Base-by-base conservation (phyloP, 306 rosid genomes). In the Castanea crenata region DNA sequence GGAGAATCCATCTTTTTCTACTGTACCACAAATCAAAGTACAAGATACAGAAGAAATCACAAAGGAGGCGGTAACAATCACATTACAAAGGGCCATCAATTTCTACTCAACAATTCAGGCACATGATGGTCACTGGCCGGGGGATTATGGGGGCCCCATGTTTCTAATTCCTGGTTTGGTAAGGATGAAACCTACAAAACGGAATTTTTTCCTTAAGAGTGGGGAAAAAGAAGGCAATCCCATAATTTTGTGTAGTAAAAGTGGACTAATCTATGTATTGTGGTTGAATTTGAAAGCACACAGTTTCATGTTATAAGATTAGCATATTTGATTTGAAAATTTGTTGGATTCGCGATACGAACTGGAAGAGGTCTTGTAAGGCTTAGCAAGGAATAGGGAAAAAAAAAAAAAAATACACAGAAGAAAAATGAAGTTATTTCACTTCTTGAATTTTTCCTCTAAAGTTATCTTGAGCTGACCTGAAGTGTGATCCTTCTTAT, bases 131-230 rank as follows among this genome's bases (percentile, higher is more conserved):
- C 98, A 93, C 80, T 93, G 98, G 98, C 85, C 98, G 0, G 98
- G 98, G 58, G 98, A 93, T 85, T 93, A 93, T 83, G 98, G 93
- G 49, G 98, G 97, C 63, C 98, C 98, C 18, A 91, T 93, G 98
- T 93, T 93, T 90, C 93, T 93, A 55, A 19, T 91, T 83, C 98
- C 98, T 67, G 98, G 98, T 71, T 84, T 93, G 91, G 98, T 91
- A 80, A 82, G 80, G n/a, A 15, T 32, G 49, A 49, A 49, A 49
- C 54, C 54, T 49, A 12, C 16, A 3, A 49, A 49, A 11, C 1
- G 0, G 15, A 49, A 10, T 3, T 12, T 49, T 49, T 12, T 49
- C 54, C 54, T 0, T 49, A 49, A 12, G 16, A 12, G 54, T 12
- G 54, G 54, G 16, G 71, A 67, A 35, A 34, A 67, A 67, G 51